phyloP scores from a whole-genome alignment of 495 filamentous ascomycete species.

The Pyronema omphalodes region DNA sequence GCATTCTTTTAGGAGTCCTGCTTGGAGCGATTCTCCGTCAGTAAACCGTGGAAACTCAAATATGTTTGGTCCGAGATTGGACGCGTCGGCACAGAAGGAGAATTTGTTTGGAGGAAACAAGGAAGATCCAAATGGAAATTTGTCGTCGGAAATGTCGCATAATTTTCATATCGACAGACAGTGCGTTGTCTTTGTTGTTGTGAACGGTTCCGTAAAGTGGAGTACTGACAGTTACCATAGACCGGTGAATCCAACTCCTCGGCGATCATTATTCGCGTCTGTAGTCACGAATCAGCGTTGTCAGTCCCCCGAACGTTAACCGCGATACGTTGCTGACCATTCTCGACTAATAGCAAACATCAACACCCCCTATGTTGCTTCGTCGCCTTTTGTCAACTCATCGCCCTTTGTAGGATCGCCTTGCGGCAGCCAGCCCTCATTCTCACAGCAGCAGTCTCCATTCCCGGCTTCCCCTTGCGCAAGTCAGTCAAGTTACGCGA shows the following conservation, averaged over 20 bases:
- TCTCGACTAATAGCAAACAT: background rate
- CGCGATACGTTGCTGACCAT: background rate
- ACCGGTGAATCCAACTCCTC: background rate
- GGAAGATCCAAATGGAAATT: background rate
- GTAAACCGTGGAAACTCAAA: background rate
- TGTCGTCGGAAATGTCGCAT: background rate
- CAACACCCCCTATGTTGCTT: background rate
- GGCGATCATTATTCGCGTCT: background rate
- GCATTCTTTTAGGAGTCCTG: background rate
- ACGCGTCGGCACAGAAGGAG: background rate
- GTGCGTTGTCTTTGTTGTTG: background rate
- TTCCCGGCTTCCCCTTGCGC: background rate
- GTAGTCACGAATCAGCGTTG: background rate
- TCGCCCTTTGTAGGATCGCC: too few relatives aligned
- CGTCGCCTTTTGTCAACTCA: background rate
- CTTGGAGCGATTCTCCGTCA: background rate
- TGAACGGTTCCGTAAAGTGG: background rate
- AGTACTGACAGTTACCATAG: background rate
- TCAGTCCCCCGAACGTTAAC: background rate
- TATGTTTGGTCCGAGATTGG: background rate
- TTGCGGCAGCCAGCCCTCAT: too few relatives aligned
- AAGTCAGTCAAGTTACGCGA: too few relatives aligned
- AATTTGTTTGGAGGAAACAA: background rate
- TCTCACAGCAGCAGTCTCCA: background rate
- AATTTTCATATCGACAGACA: conserved; percentile 1